Percentiles rank a stretch among this genome's conserved stretches.
phyloP scores from a whole-genome alignment of 805 yeast genomes.

The Brettanomyces sp. region DNA sequence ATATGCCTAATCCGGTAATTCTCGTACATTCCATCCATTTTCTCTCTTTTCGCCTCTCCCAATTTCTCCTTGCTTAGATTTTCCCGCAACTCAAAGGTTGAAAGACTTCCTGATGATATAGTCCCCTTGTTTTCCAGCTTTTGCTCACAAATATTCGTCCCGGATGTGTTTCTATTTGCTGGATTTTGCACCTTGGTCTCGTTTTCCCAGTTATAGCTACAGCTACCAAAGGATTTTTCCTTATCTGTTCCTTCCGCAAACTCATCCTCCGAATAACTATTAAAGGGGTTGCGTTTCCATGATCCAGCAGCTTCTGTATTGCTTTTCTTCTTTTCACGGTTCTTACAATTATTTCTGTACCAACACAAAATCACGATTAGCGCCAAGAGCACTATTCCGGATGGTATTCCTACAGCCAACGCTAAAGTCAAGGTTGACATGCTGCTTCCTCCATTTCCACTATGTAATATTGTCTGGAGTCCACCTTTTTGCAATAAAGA shows the following conservation, averaged over 20 bases:
- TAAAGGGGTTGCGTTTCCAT: too few species aligned
- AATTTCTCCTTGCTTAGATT: neutral
- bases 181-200: neutral
- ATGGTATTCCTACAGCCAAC: neutral
- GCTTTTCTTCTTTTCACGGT: too few species aligned
- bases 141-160: too few species aligned
- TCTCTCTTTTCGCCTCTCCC: neutral
- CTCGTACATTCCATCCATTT: neutral
- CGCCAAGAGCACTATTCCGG: neutral
- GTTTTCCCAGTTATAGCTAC: neutral
- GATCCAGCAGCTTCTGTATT: too few species aligned
- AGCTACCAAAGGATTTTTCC: neutral
- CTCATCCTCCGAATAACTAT: too few species aligned
- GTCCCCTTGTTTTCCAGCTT: neutral
- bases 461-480: too few species aligned
- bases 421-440: neutral
- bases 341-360: too few species aligned
- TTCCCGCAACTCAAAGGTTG: neutral
- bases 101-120: neutral
- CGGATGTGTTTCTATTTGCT: neutral
- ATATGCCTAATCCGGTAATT: constrained; percentile 4
- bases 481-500: too few species aligned
- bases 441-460: too few species aligned
- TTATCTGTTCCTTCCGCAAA: neutral
- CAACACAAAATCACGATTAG: too few species aligned